Evolutionary conservation across 2,329 filamentous ascomycete genomes (phyloP).

Genomic region (Ceratocystis ficicola): DNA sequence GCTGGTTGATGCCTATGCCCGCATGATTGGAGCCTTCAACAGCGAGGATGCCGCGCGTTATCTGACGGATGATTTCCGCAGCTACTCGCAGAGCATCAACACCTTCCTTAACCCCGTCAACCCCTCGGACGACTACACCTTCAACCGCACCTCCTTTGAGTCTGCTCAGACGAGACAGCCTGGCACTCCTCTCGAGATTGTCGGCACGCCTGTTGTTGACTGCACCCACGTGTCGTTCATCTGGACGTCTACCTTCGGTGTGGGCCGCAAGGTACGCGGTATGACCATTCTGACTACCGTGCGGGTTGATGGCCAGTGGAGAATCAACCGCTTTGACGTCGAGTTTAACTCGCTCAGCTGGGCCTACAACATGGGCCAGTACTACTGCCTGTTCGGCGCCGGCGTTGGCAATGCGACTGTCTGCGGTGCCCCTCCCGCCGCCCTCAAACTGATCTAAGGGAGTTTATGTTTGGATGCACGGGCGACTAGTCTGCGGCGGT

Average conservation of each 20-base stretch:
- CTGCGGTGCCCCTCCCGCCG: slow-evolving; percentile 18
- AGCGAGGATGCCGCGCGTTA: slow-evolving; percentile 30
- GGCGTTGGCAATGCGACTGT: slow-evolving; percentile 16
- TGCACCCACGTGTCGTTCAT: slow-evolving; percentile 22
- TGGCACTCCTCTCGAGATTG: slow-evolving; percentile 15
- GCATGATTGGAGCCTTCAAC: slow-evolving; percentile 44
- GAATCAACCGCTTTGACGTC: slow-evolving; percentile 23
- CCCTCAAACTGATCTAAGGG: slow-evolving; percentile 10
- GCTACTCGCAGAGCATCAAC: slow-evolving; percentile 24
- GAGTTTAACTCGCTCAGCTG: slow-evolving; percentile 24
- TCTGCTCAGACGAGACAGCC: slow-evolving; percentile 19
- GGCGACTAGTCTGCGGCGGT: background rate
- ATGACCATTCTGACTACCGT: slow-evolving; percentile 24
- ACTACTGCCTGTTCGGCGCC: slow-evolving; percentile 23
- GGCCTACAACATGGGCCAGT: slow-evolving; percentile 22
- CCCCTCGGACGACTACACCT: slow-evolving; percentile 21
- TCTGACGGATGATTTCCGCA: slow-evolving; percentile 22
- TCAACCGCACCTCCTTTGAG: slow-evolving; percentile 22
- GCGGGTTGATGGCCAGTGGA: slow-evolving; percentile 23
- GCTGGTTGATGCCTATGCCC: slow-evolving; percentile 31
- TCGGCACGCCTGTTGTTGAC: slow-evolving; percentile 19
- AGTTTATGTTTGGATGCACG: background rate
- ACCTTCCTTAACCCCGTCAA: slow-evolving; percentile 22
- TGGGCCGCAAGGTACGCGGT: slow-evolving; percentile 20
- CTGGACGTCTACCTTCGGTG: slow-evolving; percentile 23